Conservation (phyloP, 2,329 filamentous ascomycete species). For the Hypoxylon sp. region DNA sequence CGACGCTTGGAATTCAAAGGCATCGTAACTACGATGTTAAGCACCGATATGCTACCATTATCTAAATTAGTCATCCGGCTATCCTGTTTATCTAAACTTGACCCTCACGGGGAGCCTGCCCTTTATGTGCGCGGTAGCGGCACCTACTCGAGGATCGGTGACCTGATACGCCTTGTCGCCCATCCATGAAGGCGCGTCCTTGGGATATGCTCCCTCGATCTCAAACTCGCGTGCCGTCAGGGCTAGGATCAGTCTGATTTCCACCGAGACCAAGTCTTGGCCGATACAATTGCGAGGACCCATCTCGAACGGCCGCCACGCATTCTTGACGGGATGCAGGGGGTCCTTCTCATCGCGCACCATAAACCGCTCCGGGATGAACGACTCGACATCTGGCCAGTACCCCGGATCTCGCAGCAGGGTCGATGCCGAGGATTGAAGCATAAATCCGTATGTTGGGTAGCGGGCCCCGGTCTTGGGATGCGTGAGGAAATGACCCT, state of each 20-base stretch:
- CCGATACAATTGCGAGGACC: slow-evolving; percentile 67
- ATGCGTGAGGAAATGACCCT: slow-evolving; percentile 55
- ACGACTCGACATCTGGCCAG: slow-evolving; percentile 55
- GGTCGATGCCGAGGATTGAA: slow-evolving; percentile 41
- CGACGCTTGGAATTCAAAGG: neutral
- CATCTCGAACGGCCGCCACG: slow-evolving; percentile 66
- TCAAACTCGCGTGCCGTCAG: slow-evolving; percentile 63
- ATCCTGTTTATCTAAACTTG: slow-evolving; percentile 22
- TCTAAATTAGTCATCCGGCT: neutral
- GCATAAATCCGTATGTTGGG: slow-evolving; percentile 54
- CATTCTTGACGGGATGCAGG: slow-evolving; percentile 55
- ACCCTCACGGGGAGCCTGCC: slow-evolving; percentile 42
- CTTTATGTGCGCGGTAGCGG: slow-evolving; percentile 44
- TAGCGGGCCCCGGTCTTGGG: slow-evolving; percentile 57
- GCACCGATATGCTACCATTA: neutral
- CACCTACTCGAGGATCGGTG: slow-evolving; percentile 11
- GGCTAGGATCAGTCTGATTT: slow-evolving; percentile 63
- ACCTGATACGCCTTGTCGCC: slow-evolving; percentile 50
- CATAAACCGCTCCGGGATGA: slow-evolving; percentile 59
- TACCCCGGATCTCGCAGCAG: slow-evolving; percentile 51
- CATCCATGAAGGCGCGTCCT: slow-evolving; percentile 50
- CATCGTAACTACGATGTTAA: neutral
- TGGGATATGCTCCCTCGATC: slow-evolving; percentile 56
- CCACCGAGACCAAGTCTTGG: slow-evolving; percentile 65
- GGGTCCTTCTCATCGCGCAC: slow-evolving; percentile 46